Base-by-base conservation (phyloP, 2,329 filamentous ascomycete genomes). In the Penicillium sp. region DNA sequence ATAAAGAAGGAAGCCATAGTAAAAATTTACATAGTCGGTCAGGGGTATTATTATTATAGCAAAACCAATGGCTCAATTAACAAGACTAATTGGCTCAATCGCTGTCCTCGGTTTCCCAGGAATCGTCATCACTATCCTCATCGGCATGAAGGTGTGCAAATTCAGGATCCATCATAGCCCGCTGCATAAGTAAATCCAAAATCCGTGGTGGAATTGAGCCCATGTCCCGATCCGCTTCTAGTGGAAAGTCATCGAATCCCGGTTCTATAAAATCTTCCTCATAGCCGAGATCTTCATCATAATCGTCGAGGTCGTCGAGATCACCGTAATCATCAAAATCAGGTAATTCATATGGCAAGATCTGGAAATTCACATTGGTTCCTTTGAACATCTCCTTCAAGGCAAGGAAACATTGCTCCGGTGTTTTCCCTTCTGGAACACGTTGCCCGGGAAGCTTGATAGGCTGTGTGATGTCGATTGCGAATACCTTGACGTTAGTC, bases 301-400 rank as follows among this genome's bases (percentile, higher is more conserved):
- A 48, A 33, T 39, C 25, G 25, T 39, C 23, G 23, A 23, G 23
- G 3, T 23, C 33, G 4, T 48, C 50, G 10, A 36, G 16, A 21
- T 36, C 31, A 11, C 15, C 50, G 11, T 45, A 45, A 27, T 53
- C 50, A 23, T 53, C 31, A 16, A 57, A 48, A 5, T 53, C 25
- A 29, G 31, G 50, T 13, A 47, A 13, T 8, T 29, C n/a, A 11
- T 64, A 61, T 0, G 60, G 53, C 1, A 39, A 11, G 39, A 67
- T 64, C 5, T 49, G 13, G 33, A 61, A 66, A 10, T 66, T 52
- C 5, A 65, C 60, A n/a, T 49, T 31, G 3, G 62, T 64, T 6
- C 51, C 60, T 11, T 60, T 59, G 46, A 69, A 69, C 39, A 65
- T 19, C 3, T 58, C 54, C 10, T 36, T 29, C 2, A 68, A 40